Base-by-base conservation (phyloP, 148 eudicot genomes). In the Nepenthes mirabilis region DNA sequence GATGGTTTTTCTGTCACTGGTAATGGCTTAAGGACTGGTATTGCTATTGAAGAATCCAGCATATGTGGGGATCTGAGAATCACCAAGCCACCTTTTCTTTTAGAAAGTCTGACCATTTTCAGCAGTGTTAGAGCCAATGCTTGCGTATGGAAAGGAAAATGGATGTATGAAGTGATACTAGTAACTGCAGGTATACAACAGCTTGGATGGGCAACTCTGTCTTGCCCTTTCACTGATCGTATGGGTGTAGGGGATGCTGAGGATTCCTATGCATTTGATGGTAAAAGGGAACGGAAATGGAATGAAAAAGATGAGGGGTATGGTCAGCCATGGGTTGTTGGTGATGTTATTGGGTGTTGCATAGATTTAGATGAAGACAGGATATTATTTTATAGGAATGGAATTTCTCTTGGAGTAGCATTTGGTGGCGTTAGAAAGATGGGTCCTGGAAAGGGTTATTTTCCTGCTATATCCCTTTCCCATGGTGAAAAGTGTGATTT, bases 211-310 rank as follows among this genome's bases (percentile, higher is more conserved):
- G 95, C 88, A 5, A 81, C 96, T 11, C 60, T 81, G 63, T 84
- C 82, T 59, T 85, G 96, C 66, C 96, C 93, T n/a, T 91, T 91
- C 40, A 83, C 83, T 66, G 93, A 88, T 60, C 84, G 84, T 23
- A 79, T 75, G 77, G 97, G 97, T 58, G 97, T 91, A n/a, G 97
- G 97, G 49, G 97, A 91, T 83, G 85, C 86, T 61, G 95, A 88
- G 74, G 96, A 91, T 80, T 91, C 97, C 50, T 91, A 83, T 79
- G 96, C 97, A 36, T 91, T 74, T 67, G 97, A 91, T 67, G 97
- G 97, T 34, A 91, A 85, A 74, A 78, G 97, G 75, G 88, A 81
- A 11, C 76, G 68, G 66, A 91, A 88, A 75, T 88, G 97, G 97
- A 83, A 81, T 37, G 80, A 77, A 72, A 87, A 81, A 57, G 88